phyloP scores from a whole-genome alignment of 257 asterid species.

The Eucommia ulmoides region DNA sequence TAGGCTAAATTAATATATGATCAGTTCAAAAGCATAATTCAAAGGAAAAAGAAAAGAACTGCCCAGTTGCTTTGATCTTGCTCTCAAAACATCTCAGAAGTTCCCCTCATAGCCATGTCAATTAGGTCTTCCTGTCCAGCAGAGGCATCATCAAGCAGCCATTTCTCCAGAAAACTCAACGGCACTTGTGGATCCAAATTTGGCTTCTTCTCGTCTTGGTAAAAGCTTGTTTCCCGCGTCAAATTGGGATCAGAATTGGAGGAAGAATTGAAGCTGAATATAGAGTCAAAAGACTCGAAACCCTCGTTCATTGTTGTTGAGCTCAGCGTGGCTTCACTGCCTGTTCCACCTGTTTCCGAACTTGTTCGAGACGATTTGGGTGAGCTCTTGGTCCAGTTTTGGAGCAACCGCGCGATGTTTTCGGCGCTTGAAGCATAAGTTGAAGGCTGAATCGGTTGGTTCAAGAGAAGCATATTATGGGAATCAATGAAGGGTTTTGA shows the following conservation, averaged over 20 bases:
- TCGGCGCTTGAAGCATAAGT: slow-evolving; percentile 49
- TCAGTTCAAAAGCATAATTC: too few species aligned
- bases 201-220: slow-evolving; percentile 15
- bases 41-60: too few species aligned
- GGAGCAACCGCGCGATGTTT: slow-evolving; percentile 60
- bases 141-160: slow-evolving; percentile 61
- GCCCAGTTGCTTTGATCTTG: too few species aligned
- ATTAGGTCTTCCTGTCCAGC: slow-evolving; percentile 19
- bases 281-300: background rate
- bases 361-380: slow-evolving; percentile 12
- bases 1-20: too few species aligned
- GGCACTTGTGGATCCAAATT: slow-evolving; percentile 35
- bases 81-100: background rate
- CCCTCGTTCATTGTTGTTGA: slow-evolving; percentile 14
- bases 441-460: slow-evolving; percentile 9
- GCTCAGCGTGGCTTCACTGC: slow-evolving; percentile 49
- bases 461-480: background rate
- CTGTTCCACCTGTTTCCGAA: slow-evolving; percentile 18
- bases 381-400: slow-evolving; percentile 35
- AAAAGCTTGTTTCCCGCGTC: background rate
- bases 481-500: slow-evolving; percentile 10
- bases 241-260: slow-evolving; percentile 20
- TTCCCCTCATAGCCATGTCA: slow-evolving; percentile 3
- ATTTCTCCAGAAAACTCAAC: slow-evolving; percentile 58
- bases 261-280: slow-evolving; percentile 26